Base-by-base conservation (phyloP, 1,284 basidiomycete genomes). In the Cutaneotrichosporon cavernicola region DNA sequence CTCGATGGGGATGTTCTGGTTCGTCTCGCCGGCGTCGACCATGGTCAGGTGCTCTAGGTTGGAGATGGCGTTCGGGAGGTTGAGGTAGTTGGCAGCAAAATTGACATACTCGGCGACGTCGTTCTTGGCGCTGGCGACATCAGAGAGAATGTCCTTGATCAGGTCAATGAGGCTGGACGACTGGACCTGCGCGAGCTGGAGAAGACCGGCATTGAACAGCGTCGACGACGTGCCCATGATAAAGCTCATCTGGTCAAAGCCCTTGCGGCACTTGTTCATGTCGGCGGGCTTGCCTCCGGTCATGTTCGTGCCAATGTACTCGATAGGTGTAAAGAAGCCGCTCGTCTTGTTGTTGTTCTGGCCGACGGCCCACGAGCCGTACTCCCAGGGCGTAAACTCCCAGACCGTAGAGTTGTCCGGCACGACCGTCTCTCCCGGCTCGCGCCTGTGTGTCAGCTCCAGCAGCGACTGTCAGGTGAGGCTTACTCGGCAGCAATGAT, bases 1-100 rank as follows among this genome's bases (percentile, higher is more conserved):
- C 65, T 83, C 82, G 46, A 85, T 69, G 0, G 84, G 84, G 40
- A 85, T 73, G 70, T 84, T 84, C 60, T 82, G 78, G 68, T 81
- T 80, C 38, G 80, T 78, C 69, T 81, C 78, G 21, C 83, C 83
- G 2, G 80, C 82, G 66, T 84, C 83, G 49, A 83, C 77, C n/a
- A 84, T 73, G 18, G 82, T 78, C 21, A 83, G 70, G 60, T 80
- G 76, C 30, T 72, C 65, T 22, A 74, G 64, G 4, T 56, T 26
- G 21, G 69, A 63, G 52, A 81, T 71, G 2, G 79, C 77, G 68
- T 81, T 81, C 18, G 69, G 66, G n/a, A 74, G 70, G 68, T 76
- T 81, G 43, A 73, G 72, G 60, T 68, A 70, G 30, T 56, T 53
- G 52, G 49, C 30, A 51, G 52, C 22, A 10, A 68, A 64, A 65